Base-by-base conservation (phyloP, 2,329 filamentous ascomycete species). In the Ramichloridium luteum region DNA sequence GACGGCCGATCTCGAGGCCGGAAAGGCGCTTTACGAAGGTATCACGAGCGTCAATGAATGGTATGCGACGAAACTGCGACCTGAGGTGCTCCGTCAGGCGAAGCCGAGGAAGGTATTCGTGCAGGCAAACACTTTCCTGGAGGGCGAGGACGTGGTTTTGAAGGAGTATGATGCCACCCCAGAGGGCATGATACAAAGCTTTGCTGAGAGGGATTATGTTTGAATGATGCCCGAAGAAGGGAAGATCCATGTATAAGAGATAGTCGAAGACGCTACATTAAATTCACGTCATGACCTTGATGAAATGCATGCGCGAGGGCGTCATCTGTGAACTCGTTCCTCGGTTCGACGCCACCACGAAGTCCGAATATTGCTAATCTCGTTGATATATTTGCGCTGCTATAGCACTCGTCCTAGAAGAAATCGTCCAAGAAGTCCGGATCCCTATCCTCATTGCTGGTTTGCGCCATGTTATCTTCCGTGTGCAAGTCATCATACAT, bases 401-500 rank as follows among this genome's bases (percentile, higher is more conserved):
- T n/a, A n/a, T n/a, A n/a, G n/a, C n/a, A n/a, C n/a, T n/a, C n/a
- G 8, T 23, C 20, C 26, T 46, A 58, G 84, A 93, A 92, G 52
- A 98, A 98, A 52, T 98, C 88, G 37, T 94, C 86, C 51, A 83
- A 71, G 62, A 82, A 86, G 54, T 82, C 66, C 37, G 75, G 72
- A 40, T 70, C 68, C 10, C 84, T 72, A 50, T 93, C 76, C 59
- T 94, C 82, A 58, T 98, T 98, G 61, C 78, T 93, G 34, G 75
- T 74, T 13, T 58, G 61, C 26, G 74, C 74, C 62, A 93, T 68
- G 47, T 80, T 79, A 36, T 93, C 82, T 32, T 92, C 84, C 4
- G 72, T 74, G 57, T 93, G 85, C 32, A 94, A 59, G 28, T 93
- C 85, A 53, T 96, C 90, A 57, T 98, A 98, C 2, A 86, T 88